Evolutionary conservation across 306 rosid species (phyloP), one percentile per base, ranked within the genome.

Genomic region (Quercus dentata): DNA sequence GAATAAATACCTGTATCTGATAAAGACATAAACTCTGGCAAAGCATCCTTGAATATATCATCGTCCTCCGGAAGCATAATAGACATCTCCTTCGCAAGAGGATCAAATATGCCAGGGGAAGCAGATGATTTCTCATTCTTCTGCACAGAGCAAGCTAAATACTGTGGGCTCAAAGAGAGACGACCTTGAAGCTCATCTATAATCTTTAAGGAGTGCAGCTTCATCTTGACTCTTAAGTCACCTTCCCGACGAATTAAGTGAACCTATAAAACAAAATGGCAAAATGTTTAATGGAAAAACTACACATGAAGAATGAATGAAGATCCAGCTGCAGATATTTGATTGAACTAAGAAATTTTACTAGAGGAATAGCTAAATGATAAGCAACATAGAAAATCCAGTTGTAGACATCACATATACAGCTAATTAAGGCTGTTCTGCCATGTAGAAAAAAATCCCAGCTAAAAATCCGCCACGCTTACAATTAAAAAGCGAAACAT

Each of bases 151-250:
- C 91, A 89, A 77, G 98, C 98, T 76, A 95, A 88, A 90, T 91
- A 95, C 56, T 78, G 86, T 69, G 92, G 93, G 73, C 86, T 81
- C 58, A 28, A 78, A 28, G 92, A 95, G 7, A 89, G 76, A 76
- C 80, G 86, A 84, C 94, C 91, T 85, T 89, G 94, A 90, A 95
- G 97, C 83, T 95, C 93, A 90, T 93, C 99, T 79, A 87, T 95
- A 76, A 95, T 88, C 85, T 88, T 90, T 79, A 95, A 82, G 58
- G 97, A 93, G 83, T 95, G 99, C 83, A 95, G 81, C 78, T 93
- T 95, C 87, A 85, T 88, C 84, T 89, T 91, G 62, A 93, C 83
- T 51, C 91, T 85, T 72, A 95, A 80, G 81, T 93, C 94, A 67
- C 89, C 87, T 61, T 83, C 94, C 46, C 84, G 85, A 79, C 67